A percentile compares a stretch with the other conserved stretches of the same genome.
phyloP scores from a whole-genome alignment of 164 flowering plant genomes.

The grape (Vitis vinifera) region ASM3070453v1 NC_081818.1:26502001-26502500 shows the following conservation, averaged over 20 bases:
- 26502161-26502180: no score
- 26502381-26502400: conserved; percentile 52
- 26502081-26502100: not conserved
- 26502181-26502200: no score
- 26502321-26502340: conserved; percentile 94
- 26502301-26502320: conserved; percentile 75
- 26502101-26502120: not conserved
- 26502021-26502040: no score
- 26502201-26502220: not conserved
- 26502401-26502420: conserved; percentile 80
- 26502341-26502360: conserved; percentile 99
- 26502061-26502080: not conserved
- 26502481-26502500: conserved; percentile 6
- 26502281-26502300: conserved; percentile 83
- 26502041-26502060: not conserved
- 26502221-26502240: not conserved
- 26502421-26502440: conserved; percentile 74
- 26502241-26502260: not conserved
- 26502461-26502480: conserved; percentile 86
- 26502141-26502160: no score
- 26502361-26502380: conserved; percentile 84
- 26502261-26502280: not conserved
- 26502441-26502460: conserved; percentile 82
- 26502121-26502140: no score
- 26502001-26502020: no score